Conservation (phyloP, 768 basidiomycete genomes). For the Lentinula aciculospora region DNA sequence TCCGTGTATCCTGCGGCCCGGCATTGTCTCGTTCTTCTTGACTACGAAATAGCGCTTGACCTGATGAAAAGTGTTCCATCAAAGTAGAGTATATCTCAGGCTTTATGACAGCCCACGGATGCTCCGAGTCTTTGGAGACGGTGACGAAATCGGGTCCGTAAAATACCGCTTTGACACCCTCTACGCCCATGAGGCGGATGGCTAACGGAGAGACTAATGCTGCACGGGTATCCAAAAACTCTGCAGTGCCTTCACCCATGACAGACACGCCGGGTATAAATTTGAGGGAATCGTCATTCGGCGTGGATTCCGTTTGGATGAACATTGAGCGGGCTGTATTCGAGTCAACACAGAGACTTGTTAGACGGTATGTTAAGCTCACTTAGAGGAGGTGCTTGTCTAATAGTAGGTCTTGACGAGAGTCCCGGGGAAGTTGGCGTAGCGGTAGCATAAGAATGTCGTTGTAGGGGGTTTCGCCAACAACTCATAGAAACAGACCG, state of each 20-base stretch:
- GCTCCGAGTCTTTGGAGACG: slow-evolving; percentile 84
- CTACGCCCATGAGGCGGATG: slow-evolving; percentile 88
- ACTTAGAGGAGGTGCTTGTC: slow-evolving; percentile 27
- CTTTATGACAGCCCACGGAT: slow-evolving; percentile 86
- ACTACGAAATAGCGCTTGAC: slow-evolving; percentile 77
- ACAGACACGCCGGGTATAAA: slow-evolving; percentile 93
- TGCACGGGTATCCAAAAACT: slow-evolving; percentile 87
- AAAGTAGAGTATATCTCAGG: slow-evolving; percentile 94
- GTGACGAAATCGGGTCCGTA: slow-evolving; percentile 99
- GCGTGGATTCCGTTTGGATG: slow-evolving; percentile 96
- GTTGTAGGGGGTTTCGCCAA: neutral
- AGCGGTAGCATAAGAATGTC: slow-evolving; percentile 4
- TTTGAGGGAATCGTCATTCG: slow-evolving; percentile 95
- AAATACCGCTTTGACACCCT: slow-evolving; percentile 85
- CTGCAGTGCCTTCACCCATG: slow-evolving; percentile 85
- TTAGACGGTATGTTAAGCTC: slow-evolving; percentile 10
- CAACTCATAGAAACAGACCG: neutral
- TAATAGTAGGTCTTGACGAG: slow-evolving; percentile 7
- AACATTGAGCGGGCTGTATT: slow-evolving; percentile 82
- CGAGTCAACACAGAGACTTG: neutral
- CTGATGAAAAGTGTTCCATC: slow-evolving; percentile 98
- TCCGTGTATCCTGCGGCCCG: slow-evolving; percentile 89
- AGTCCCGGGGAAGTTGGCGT: neutral
- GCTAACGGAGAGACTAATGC: slow-evolving; percentile 93
- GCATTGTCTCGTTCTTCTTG: slow-evolving; percentile 75